Percentiles rank a stretch among this genome's conserved stretches.
phyloP scores from a whole-genome alignment of 2,329 filamentous ascomycete genomes.

The Neofusicoccum parvum region DNA sequence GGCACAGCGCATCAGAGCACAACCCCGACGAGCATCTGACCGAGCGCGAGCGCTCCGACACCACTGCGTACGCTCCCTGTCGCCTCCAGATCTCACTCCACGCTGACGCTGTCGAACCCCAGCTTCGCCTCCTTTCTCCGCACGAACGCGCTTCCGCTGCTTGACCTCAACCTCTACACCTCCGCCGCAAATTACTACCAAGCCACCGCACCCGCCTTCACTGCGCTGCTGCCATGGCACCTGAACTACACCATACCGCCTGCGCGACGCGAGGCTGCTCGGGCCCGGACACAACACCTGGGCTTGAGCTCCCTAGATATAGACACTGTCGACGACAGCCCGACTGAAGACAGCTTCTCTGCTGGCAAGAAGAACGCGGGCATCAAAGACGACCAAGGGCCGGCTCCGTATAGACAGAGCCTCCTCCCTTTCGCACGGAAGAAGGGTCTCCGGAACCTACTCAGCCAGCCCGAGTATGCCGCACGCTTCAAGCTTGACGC shows the following conservation, averaged over 20 bases:
- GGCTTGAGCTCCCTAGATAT: conserved; percentile 51
- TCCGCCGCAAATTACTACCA: conserved; percentile 84
- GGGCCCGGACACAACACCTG: conserved; percentile 62
- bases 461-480: conserved; percentile 69
- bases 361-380: conserved; percentile 40
- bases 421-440: conserved; percentile 56
- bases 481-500: conserved; percentile 76
- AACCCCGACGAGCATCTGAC: conserved; percentile 35
- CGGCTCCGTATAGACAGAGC: conserved; percentile 35
- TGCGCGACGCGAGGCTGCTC: conserved; percentile 69
- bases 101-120: not conserved
- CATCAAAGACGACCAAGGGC: conserved; percentile 39
- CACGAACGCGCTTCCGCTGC: conserved; percentile 72
- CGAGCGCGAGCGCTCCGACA: conserved; percentile 39
- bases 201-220: conserved; percentile 78
- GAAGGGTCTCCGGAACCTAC: conserved; percentile 61
- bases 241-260: conserved; percentile 85
- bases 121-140: conserved; percentile 67
- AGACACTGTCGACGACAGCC: conserved; percentile 39
- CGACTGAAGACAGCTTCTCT: conserved; percentile 30
- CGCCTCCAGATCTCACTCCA: conserved; percentile 21
- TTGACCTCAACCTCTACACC: conserved; percentile 87
- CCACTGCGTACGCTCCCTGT: conserved; percentile 41
- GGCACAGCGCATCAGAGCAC: conserved; percentile 29
- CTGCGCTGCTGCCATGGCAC: conserved; percentile 78